phyloP scores from a whole-genome alignment of 2,329 filamentous ascomycete genomes.

The Sporothrix pallida region DNA sequence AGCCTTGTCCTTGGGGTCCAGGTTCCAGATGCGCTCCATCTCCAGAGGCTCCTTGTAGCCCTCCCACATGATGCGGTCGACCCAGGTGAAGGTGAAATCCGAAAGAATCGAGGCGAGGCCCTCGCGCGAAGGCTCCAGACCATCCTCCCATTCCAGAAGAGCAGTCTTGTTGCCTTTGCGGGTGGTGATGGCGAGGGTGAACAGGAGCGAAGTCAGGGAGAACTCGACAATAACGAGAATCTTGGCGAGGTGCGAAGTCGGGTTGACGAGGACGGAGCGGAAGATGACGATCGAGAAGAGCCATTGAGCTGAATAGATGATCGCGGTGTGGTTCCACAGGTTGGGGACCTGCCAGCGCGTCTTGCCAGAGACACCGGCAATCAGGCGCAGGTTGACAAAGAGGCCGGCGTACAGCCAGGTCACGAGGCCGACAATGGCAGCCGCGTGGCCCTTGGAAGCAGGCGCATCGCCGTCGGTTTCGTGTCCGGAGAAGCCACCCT shows the following conservation, averaged over 20 bases:
- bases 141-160: slow-evolving; percentile 84
- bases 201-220: slow-evolving; percentile 72
- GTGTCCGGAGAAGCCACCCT: slow-evolving; percentile 59
- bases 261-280: slow-evolving; percentile 83
- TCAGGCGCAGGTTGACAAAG: slow-evolving; percentile 73
- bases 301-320: slow-evolving; percentile 84
- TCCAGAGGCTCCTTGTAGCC: slow-evolving; percentile 87
- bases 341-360: slow-evolving; percentile 70
- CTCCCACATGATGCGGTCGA: slow-evolving; percentile 85
- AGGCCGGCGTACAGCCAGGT: slow-evolving; percentile 82
- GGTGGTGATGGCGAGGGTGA: slow-evolving; percentile 77
- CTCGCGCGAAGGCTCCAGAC: slow-evolving; percentile 84
- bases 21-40: slow-evolving; percentile 87
- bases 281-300: slow-evolving; percentile 76
- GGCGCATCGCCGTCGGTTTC: slow-evolving; percentile 58
- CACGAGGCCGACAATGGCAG: slow-evolving; percentile 69
- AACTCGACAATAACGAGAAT: slow-evolving; percentile 76
- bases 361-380: slow-evolving; percentile 58
- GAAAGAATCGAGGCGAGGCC: slow-evolving; percentile 89
- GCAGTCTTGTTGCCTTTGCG: slow-evolving; percentile 92
- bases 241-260: slow-evolving; percentile 66
- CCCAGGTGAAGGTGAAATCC: slow-evolving; percentile 85
- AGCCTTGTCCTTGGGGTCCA: slow-evolving; percentile 87
- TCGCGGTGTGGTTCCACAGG: slow-evolving; percentile 91
- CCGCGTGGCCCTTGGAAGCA: slow-evolving; percentile 48